A percentile compares a stretch with the other conserved stretches of the same genome.
phyloP scores from a whole-genome alignment of 2,329 filamentous ascomycete genomes.

The Penicillium digitatum region DNA sequence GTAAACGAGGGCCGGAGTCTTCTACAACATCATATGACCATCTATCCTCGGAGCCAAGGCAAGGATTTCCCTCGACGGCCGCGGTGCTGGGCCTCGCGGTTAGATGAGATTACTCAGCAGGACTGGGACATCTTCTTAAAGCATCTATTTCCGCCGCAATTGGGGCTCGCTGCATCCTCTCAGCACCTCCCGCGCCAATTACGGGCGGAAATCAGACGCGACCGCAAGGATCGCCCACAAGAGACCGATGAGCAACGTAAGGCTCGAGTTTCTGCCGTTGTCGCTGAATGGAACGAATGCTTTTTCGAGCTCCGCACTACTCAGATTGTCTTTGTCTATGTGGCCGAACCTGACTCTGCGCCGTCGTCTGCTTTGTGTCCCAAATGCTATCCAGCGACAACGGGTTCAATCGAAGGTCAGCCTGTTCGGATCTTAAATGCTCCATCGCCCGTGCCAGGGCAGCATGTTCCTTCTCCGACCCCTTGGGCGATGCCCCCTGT shows the following conservation, averaged over 20 bases:
- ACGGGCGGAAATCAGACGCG: conserved; percentile 40
- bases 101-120: conserved; percentile 36
- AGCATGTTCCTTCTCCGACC: conserved; percentile 11
- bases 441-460: conserved; percentile 10
- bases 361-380: conserved; percentile 40
- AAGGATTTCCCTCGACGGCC: conserved; percentile 43
- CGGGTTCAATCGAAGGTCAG: conserved; percentile 16
- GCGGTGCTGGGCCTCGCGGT: conserved; percentile 38
- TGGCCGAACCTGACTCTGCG: conserved; percentile 31
- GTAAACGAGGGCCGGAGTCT: conserved; percentile 23
- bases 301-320: conserved; percentile 41
- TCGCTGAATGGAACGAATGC: conserved; percentile 43
- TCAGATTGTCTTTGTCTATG: conserved; percentile 35
- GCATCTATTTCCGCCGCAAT: conserved; percentile 40
- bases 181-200: conserved; percentile 37
- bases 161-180: conserved; percentile 37
- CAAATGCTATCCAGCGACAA: conserved; percentile 40
- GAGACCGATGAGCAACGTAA: conserved; percentile 41
- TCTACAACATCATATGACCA: conserved; percentile 38
- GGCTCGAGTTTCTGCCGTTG: conserved; percentile 37
- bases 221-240: conserved; percentile 42
- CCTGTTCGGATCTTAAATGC: conserved; percentile 7
- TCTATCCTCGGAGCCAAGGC: conserved; percentile 40
- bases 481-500: conserved; percentile 16
- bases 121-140: conserved; percentile 45